Conservation (phyloP, 2,329 filamentous ascomycete species). For the Fusarium brachygibbosum region DNA sequence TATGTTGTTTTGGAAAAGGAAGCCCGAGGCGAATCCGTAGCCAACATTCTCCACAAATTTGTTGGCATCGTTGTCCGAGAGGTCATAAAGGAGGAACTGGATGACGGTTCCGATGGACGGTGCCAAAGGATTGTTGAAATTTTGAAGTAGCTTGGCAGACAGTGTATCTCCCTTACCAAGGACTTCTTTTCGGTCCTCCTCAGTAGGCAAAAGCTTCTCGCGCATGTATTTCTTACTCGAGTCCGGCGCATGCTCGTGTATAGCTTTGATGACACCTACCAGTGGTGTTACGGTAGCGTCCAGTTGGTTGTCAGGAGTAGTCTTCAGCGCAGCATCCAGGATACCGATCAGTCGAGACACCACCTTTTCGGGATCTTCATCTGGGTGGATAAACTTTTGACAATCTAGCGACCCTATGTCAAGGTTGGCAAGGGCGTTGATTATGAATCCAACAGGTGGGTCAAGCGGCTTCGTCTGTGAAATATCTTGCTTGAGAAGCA, state of each 20-base stretch:
- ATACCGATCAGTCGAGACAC: constrained; percentile 77
- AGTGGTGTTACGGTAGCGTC: constrained; percentile 80
- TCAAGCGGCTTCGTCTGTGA: constrained; percentile 77
- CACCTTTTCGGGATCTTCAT: constrained; percentile 69
- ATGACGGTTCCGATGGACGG: constrained; percentile 81
- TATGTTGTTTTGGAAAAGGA: constrained; percentile 87
- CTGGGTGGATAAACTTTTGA: constrained; percentile 74
- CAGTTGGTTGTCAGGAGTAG: constrained; percentile 76
- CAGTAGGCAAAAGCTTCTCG: constrained; percentile 77
- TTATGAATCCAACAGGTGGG: constrained; percentile 75
- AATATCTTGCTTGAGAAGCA: constrained; percentile 73
- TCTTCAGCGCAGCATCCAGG: constrained; percentile 74
- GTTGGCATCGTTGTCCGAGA: constrained; percentile 83
- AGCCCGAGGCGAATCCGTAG: constrained; percentile 93
- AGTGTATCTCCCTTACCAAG: constrained; percentile 82
- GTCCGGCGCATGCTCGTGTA: constrained; percentile 78
- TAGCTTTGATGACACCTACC: constrained; percentile 76
- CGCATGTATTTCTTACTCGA: constrained; percentile 73
- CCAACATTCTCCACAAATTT: constrained; percentile 92
- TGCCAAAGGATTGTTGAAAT: constrained; percentile 80
- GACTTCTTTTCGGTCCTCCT: constrained; percentile 80
- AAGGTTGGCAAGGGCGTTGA: constrained; percentile 87
- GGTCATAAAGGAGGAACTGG: constrained; percentile 84
- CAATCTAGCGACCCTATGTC: constrained; percentile 71
- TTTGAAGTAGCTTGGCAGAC: constrained; percentile 80